Conservation (phyloP, 1,284 basidiomycete genomes). For the Naganishia sp. region DNA sequence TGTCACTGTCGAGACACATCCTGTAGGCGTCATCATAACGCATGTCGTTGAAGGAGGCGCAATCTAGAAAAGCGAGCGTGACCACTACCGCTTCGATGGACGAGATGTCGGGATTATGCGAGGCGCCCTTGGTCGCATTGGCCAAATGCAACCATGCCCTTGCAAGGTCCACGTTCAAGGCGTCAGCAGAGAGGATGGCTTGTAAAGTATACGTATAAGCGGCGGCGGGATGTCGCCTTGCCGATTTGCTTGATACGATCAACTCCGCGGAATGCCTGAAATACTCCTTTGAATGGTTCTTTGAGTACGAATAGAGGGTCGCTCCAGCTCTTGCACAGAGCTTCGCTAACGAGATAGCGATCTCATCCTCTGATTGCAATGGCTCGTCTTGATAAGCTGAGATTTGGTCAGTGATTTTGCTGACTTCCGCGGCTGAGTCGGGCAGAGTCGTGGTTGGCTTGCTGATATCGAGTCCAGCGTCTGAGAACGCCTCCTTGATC, state of each 20-base stretch:
- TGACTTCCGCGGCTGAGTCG: neutral
- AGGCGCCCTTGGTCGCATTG: neutral
- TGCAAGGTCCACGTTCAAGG: conserved; percentile 3
- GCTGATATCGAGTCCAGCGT: neutral
- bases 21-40: conserved; percentile 5
- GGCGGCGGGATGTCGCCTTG: conserved; percentile 1
- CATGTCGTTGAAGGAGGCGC: conserved; percentile 8
- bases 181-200: conserved; percentile 3
- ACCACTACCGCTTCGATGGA: conserved; percentile 24
- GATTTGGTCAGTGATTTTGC: conserved; percentile 1
- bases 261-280: conserved; percentile 14
- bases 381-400: no score
- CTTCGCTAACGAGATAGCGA: conserved; percentile 9
- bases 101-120: conserved; percentile 1
- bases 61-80: conserved; percentile 1
- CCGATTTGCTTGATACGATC: conserved; percentile 3
- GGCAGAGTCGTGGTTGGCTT: conserved; percentile 3
- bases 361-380: neutral
- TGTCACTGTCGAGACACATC: conserved; percentile 5
- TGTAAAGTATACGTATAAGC: conserved; percentile 18
- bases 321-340: conserved; percentile 12
- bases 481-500: neutral
- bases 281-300: conserved; percentile 12
- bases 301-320: conserved; percentile 12
- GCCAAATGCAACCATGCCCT: conserved; percentile 10